phyloP scores from a whole-genome alignment of 1,284 basidiomycete genomes.

The Nidula niveotomentosa region DNA sequence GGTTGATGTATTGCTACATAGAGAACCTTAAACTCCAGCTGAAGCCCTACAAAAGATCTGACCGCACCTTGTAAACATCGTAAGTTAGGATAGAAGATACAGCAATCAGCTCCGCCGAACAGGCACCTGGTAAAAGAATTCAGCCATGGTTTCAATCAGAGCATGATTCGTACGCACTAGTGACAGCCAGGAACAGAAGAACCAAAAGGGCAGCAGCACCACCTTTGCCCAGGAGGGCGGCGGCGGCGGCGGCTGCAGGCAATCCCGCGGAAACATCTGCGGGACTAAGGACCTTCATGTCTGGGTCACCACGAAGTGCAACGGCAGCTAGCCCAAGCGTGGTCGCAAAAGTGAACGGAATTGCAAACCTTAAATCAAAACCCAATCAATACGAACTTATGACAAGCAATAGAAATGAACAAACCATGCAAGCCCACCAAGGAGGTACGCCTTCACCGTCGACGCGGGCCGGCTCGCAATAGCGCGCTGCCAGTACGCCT shows the following conservation, averaged over 20 bases:
- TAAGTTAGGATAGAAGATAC: conserved; percentile 82
- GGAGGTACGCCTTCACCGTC: conserved; percentile 87
- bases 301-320: conserved; percentile 72
- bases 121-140: conserved; percentile 31
- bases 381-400: background rate
- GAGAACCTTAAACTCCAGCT: background rate
- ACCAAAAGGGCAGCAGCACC: conserved; percentile 74
- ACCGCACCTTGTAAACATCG: conserved; percentile 69
- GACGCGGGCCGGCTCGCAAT: conserved; percentile 83
- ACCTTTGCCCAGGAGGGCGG: conserved; percentile 74
- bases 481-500: conserved; percentile 84
- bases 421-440: conserved; percentile 87
- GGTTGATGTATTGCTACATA: conserved; percentile 57
- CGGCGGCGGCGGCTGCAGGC: conserved; percentile 79
- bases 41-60: background rate
- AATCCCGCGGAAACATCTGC: conserved; percentile 82
- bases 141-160: background rate
- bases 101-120: conserved; percentile 89
- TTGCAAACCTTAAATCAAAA: conserved; percentile 59
- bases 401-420: conserved; percentile 9
- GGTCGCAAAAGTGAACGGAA: conserved; percentile 79
- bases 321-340: conserved; percentile 84
- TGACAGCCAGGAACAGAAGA: conserved; percentile 82
- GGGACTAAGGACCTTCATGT: conserved; percentile 56
- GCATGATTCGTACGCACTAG: conserved; percentile 44